A percentile compares a stretch with the other conserved stretches of the same genome.
Conservation (phyloP, 495 filamentous ascomycete species). For the Talaromyces liani region DNA sequence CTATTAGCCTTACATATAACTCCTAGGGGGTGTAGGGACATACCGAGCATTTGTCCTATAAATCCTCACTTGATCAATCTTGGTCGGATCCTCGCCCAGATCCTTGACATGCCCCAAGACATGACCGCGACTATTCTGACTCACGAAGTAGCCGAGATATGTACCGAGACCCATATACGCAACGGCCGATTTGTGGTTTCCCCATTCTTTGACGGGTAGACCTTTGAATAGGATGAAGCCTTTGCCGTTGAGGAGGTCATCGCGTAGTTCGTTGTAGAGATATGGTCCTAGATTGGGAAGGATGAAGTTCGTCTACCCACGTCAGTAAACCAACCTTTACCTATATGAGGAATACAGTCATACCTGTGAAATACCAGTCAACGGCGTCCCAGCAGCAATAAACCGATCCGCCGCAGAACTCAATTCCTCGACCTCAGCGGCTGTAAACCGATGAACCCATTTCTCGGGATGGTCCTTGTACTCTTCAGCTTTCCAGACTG, state of each 20-base stretch:
- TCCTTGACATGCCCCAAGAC: slow-evolving; percentile 89
- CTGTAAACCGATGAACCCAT: slow-evolving; percentile 68
- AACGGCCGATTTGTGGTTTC: slow-evolving; percentile 69
- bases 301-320: slow-evolving; percentile 37
- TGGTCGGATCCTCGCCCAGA: slow-evolving; percentile 70
- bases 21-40: no score
- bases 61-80: slow-evolving; percentile 78
- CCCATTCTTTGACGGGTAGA: slow-evolving; percentile 70
- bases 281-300: slow-evolving; percentile 50
- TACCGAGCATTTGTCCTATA: slow-evolving; percentile 82
- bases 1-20: no score
- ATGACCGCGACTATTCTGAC: slow-evolving; percentile 81
- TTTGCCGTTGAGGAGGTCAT: slow-evolving; percentile 73
- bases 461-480: slow-evolving; percentile 60
- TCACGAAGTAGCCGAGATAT: slow-evolving; percentile 77
- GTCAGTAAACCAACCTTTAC: neutral
- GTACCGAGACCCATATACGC: slow-evolving; percentile 90
- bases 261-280: slow-evolving; percentile 50
- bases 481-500: slow-evolving; percentile 71
- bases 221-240: slow-evolving; percentile 88
- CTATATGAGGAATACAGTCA: neutral
- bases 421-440: slow-evolving; percentile 63
- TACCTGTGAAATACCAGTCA: slow-evolving; percentile 70
- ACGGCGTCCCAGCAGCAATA: slow-evolving; percentile 48
- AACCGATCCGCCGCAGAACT: slow-evolving; percentile 60